These are phyloP conservation scores for Ascochyta rabiei DNA, from an alignment of 2,329 filamentous ascomycete species.

Conservation along the genomic window DNA sequence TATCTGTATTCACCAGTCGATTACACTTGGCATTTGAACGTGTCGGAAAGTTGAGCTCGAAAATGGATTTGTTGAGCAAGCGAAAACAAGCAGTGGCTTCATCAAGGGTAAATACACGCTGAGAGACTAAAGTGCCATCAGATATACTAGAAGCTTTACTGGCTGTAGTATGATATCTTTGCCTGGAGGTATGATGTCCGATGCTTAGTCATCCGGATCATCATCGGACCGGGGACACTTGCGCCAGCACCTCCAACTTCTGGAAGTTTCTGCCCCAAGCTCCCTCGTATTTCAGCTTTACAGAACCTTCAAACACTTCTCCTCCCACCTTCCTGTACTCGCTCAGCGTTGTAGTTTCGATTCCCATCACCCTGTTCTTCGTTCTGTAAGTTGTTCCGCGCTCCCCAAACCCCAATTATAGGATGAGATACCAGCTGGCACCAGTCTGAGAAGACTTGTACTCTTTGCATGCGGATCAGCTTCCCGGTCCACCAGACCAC, in stretches of 20 bases:
- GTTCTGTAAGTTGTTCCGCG: constrained; percentile 2
- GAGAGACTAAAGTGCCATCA: too few species aligned
- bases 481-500: constrained; percentile 50
- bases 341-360: constrained; percentile 6
- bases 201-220: too few species aligned
- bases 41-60: too few species aligned
- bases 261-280: constrained; percentile 20
- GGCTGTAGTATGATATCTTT: too few species aligned
- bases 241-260: constrained; percentile 15
- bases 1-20: too few species aligned
- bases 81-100: too few species aligned
- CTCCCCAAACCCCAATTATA: constrained; percentile 16
- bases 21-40: too few species aligned
- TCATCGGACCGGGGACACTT: constrained; percentile 16
- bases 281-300: constrained; percentile 16
- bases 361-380: not conserved
- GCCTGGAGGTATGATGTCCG: too few species aligned
- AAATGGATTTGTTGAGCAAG: too few species aligned
- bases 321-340: not conserved
- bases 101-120: too few species aligned
- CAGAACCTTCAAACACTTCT: constrained; percentile 4
- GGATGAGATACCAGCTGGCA: constrained; percentile 71
- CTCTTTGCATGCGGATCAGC: constrained; percentile 68
- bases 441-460: constrained; percentile 70
- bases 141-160: too few species aligned